Evolutionary conservation across 2,329 filamentous ascomycete genomes (phyloP), one percentile per base, ranked within the genome.

Genomic region (Clarireedia hainanense): DNA sequence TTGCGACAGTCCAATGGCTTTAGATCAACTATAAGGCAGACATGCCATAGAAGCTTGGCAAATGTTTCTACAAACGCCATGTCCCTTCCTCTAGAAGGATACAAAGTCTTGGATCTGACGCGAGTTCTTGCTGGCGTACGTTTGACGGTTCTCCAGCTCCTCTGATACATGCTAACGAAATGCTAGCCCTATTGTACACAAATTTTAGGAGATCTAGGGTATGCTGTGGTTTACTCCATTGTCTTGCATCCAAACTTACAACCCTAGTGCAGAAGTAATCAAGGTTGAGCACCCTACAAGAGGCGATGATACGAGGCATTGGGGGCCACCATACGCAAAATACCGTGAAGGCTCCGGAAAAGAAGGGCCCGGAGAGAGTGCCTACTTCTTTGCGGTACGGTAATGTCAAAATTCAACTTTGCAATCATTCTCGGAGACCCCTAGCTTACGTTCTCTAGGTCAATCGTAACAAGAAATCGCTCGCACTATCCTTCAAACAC

Each of bases 401-500:
- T 34, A 34, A 14, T 34, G 30, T 34, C 12, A 14, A 34, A 4
- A 34, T 4, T 4, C 3, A 34, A 12, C 20, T 20, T 20, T 20
- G 1, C 20, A 20, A 20, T 3, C 20, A 20, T 20, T 2, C 20
- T 34, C 30, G 10, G 36, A 48, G 36, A 43, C 52, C 50, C 24
- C 55, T 34, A 20, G 48, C 56, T 56, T 27, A 59, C 45, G 10
- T 34, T 17, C 7, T 9, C 14, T 60, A 95, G 90, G 89, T 90
- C 15, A 97, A 97, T 68, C 88, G 94, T 51, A 99, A 99, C 74
- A 99, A 99, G 70, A 96, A 94, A 70, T 97, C 92, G 0, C 72
- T 99, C 1, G 94, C 84, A 0, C 77, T 99, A 1, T 96, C 91
- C 0, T 99, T 99, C 68, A 88, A 94, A 64, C 84, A 95, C 65